phyloP scores from a whole-genome alignment of 1,284 basidiomycete genomes.

The Marasmius oreades region DNA sequence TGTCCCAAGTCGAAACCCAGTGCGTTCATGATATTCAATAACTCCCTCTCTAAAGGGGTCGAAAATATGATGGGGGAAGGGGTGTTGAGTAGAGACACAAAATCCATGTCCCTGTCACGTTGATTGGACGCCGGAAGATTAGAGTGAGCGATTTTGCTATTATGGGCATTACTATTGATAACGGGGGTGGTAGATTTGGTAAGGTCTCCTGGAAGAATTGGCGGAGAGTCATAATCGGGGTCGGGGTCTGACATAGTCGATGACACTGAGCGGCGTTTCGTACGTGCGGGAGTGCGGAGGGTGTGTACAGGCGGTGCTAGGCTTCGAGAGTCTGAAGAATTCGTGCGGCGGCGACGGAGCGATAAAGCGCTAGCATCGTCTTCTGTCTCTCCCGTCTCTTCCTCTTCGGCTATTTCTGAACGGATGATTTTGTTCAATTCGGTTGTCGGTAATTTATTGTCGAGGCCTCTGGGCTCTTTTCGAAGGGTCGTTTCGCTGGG shows the following conservation, averaged over 20 bases:
- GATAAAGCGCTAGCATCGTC: slow-evolving; percentile 19
- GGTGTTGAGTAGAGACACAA: slow-evolving; percentile 66
- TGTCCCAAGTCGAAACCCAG: slow-evolving; percentile 94
- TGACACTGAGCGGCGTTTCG: slow-evolving; percentile 91
- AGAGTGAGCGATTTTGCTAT: slow-evolving; percentile 1
- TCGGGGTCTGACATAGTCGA: slow-evolving; percentile 67
- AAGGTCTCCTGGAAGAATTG: not conserved
- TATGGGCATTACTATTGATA: not conserved
- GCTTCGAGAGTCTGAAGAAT: slow-evolving; percentile 30
- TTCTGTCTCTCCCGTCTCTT: slow-evolving; percentile 23
- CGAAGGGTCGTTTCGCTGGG: slow-evolving; percentile 54
- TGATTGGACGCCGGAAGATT: slow-evolving; percentile 31
- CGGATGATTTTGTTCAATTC: slow-evolving; percentile 25
- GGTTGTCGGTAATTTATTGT: slow-evolving; percentile 16
- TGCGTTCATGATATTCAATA: slow-evolving; percentile 72
- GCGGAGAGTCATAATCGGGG: slow-evolving; percentile 1
- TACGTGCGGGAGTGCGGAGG: slow-evolving; percentile 87
- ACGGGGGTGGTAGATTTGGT: not conserved
- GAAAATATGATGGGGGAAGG: slow-evolving; percentile 83
- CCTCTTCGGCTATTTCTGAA: slow-evolving; percentile 47
- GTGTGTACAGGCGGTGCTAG: slow-evolving; percentile 53
- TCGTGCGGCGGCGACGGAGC: slow-evolving; percentile 22
- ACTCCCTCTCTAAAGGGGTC: slow-evolving; percentile 75
- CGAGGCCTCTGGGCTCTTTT: slow-evolving; percentile 29
- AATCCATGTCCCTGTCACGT: slow-evolving; percentile 49